These are phyloP conservation scores for Thelephora terrestris DNA, from an alignment of 1,284 basidiomycete genomes.

Conservation along the genomic window DNA sequence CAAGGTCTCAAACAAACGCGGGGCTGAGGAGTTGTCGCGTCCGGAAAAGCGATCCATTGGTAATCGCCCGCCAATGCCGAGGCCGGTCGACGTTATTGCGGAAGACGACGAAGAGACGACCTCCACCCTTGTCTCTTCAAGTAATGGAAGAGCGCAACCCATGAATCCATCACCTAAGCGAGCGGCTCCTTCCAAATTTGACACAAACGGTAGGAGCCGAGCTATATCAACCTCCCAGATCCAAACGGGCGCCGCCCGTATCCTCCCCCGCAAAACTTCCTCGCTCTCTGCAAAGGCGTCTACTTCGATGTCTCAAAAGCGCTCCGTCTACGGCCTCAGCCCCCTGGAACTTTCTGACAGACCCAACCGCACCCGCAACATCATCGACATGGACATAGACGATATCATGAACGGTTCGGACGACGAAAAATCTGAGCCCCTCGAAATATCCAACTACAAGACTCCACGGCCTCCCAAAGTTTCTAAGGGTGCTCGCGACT, in stretches of 20 bases:
- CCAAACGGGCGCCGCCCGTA: conserved; percentile 9
- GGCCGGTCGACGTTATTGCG: conserved; percentile 51
- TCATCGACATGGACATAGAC: conserved; percentile 64
- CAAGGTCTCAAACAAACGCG: conserved; percentile 11
- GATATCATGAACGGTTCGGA: conserved; percentile 63
- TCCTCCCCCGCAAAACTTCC: conserved; percentile 10
- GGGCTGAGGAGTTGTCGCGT: conserved; percentile 3
- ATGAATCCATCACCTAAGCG: conserved; percentile 23
- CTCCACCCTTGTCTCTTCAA: conserved; percentile 14
- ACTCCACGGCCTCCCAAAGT: conserved; percentile 24
- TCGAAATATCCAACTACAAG: conserved; percentile 6
- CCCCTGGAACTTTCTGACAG: conserved; percentile 5
- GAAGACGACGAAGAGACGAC: conserved; percentile 31
- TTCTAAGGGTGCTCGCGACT: conserved; percentile 40
- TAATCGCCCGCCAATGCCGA: conserved; percentile 25
- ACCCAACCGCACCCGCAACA: conserved; percentile 37
- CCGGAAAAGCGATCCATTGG: conserved; percentile 10
- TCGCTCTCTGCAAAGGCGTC: conserved; percentile 12
- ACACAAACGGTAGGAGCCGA: conserved; percentile 9
- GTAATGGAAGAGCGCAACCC: conserved; percentile 31
- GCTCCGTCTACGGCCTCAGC: neutral
- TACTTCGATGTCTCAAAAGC: conserved; percentile 7
- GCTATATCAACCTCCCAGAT: conserved; percentile 20
- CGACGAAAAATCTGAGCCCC: conserved; percentile 33
- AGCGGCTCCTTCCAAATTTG: conserved; percentile 4